phyloP scores from a whole-genome alignment of 306 rosid species.

The Carpinus viminea region DNA sequence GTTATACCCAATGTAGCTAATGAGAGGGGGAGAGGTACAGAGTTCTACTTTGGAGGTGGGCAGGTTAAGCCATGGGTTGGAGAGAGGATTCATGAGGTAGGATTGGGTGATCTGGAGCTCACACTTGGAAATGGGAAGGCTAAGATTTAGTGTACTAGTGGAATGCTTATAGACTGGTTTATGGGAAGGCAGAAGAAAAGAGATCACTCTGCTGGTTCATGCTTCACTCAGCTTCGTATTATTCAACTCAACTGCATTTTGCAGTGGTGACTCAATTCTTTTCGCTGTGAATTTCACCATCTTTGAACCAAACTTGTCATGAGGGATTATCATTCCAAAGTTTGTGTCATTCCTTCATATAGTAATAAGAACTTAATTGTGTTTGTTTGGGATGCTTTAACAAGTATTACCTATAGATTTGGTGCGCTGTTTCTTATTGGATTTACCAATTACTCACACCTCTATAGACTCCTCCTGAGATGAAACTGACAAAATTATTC shows the following conservation, averaged over 20 bases:
- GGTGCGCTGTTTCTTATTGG: conserved; percentile 8
- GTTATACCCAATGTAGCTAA: conserved; percentile 32
- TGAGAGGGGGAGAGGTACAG: conserved; percentile 50
- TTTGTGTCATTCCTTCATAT: conserved; percentile 15
- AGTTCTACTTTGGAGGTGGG: conserved; percentile 48
- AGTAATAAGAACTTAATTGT: not conserved
- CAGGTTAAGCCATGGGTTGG: conserved; percentile 94
- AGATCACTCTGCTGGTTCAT: conserved; percentile 29
- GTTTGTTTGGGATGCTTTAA: conserved; percentile 15
- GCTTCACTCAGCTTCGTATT: conserved; percentile 30
- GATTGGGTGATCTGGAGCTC: conserved; percentile 86
- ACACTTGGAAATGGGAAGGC: conserved; percentile 75
- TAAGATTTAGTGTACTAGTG: conserved; percentile 30
- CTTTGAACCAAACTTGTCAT: conserved; percentile 22
- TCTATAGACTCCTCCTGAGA: not conserved
- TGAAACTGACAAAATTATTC: not conserved
- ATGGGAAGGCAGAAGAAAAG: conserved; percentile 22
- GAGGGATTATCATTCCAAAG: not conserved
- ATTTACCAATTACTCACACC: not conserved
- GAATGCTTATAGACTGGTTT: conserved; percentile 13
- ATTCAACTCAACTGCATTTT: conserved; percentile 23
- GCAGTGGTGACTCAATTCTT: conserved; percentile 18
- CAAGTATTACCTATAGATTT: conserved; percentile 17
- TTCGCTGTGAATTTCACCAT: conserved; percentile 17
- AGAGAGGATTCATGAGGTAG: conserved; percentile 80